Evolutionary conservation across 1,139 yeast genomes (phyloP).

Genomic region (Wickerhamomyces sp.): DNA sequence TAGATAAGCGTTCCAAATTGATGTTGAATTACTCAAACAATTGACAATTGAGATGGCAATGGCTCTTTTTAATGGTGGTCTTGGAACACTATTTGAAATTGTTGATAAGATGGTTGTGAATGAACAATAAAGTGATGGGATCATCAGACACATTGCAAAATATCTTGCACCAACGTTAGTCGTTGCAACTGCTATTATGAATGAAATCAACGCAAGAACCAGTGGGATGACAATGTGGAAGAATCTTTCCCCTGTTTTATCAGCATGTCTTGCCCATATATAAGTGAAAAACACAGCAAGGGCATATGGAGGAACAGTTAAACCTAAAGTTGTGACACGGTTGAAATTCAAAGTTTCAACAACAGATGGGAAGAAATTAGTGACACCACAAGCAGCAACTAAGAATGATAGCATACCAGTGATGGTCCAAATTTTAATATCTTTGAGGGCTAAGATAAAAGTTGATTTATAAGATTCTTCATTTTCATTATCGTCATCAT

Average conservation of each 20-base stretch:
- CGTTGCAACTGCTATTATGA: conserved; percentile 51
- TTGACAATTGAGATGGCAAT: conserved; percentile 49
- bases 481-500: conserved; percentile 43
- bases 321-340: conserved; percentile 44
- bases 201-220: conserved; percentile 39
- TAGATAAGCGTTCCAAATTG: conserved; percentile 49
- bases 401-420: conserved; percentile 43
- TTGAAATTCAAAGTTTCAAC: conserved; percentile 49
- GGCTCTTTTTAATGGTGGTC: conserved; percentile 52
- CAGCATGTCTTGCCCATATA: conserved; percentile 54
- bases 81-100: conserved; percentile 11
- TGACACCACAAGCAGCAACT: conserved; percentile 55
- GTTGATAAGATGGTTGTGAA: conserved; percentile 52
- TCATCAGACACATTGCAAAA: conserved; percentile 58
- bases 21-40: conserved; percentile 47
- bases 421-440: conserved; percentile 42
- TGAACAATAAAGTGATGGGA: conserved; percentile 52
- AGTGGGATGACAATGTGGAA: conserved; percentile 47
- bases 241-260: conserved; percentile 51
- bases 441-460: conserved; percentile 37
- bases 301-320: conserved; percentile 59
- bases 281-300: conserved; percentile 50
- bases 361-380: conserved; percentile 58
- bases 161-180: conserved; percentile 55
- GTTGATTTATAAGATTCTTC: conserved; percentile 35